Evolutionary conservation across 2,329 filamentous ascomycete species (phyloP), one percentile per base, ranked within the genome.

Genomic region (Ophiosphaerella narmari): DNA sequence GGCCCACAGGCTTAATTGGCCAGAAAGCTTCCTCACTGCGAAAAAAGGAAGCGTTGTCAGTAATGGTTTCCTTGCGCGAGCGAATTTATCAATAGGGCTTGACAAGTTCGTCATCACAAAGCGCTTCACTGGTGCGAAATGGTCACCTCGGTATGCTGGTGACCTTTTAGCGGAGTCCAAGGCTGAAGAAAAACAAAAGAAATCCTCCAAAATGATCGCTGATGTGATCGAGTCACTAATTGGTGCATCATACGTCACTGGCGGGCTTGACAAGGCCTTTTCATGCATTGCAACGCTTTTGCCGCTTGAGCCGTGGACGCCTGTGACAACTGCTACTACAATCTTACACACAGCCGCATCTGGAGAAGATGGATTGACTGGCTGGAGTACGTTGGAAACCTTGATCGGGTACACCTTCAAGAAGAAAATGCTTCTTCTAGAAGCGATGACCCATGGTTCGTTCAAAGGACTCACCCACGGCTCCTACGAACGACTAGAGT

Each of bases 181-280:
- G 1, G 5, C 42, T 6, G 21, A 48, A 50, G 46, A 60, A 32
- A 53, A 72, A 62, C 39, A 73, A 78, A 5, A 63, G 68, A 12
- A 91, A 29, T 88, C 90, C 0, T 88, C 85, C 1, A 97, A 97
- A 68, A 84, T 84, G 0, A 80, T 97, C 7, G 93, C 93, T 3
- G 93, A 97, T 63, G 86, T 97, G 0, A 82, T 96, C 0, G 93
- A 97, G 68, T 84, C 92, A 0, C 77, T 97, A 0, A 87, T 97
- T 16, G 93, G 91, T 1, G 89, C 86, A 1, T 82, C 88, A 0
- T 91, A 83, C 60, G 53, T 88, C 1, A 82, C 89, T 44, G 88
- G 89, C 1, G 88, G 88, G 0, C 75, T 89, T 12, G 40, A 75
- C 0, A 86, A 84, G 57, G 88, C 87, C 0, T 72, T 87, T 13